Evolutionary conservation across 345 rosid genomes (phyloP).

Genomic region (Eucalyptus tenuipes): DNA sequence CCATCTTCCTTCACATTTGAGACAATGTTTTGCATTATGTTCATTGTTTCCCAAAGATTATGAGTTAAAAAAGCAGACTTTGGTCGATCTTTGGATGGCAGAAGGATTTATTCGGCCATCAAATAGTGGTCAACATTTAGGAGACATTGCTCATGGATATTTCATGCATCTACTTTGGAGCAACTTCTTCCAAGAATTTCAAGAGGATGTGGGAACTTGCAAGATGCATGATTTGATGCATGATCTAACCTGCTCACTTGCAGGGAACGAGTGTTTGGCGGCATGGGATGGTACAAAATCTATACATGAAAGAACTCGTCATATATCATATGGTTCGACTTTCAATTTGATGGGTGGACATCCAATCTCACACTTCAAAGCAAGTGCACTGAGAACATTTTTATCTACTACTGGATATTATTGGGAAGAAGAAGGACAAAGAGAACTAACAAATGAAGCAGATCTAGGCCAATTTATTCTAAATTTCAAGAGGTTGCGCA

Average conservation of each 20-base stretch:
- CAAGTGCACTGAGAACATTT: too few relatives aligned
- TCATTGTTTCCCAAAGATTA: too few relatives aligned
- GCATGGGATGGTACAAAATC: too few relatives aligned
- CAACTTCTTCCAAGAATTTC: rapidly evolving
- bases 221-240: background rate
- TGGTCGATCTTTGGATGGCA: rapidly evolving
- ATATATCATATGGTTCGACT: rapidly evolving
- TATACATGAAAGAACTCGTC: too few relatives aligned
- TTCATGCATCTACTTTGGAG: rapidly evolving
- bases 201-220: too few relatives aligned
- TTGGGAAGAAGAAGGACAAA: too few relatives aligned
- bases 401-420: rapidly evolving
- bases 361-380: rapidly evolving
- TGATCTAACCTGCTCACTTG: background rate
- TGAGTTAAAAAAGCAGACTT: rapidly evolving
- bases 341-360: rapidly evolving
- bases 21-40: rapidly evolving
- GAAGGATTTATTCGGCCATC: too few relatives aligned
- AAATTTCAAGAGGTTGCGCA: background rate
- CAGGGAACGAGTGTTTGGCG: background rate
- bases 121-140: rapidly evolving
- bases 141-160: too few relatives aligned
- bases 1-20: too few relatives aligned
- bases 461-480: rapidly evolving
- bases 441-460: too few relatives aligned